Percentiles rank a stretch among this genome's conserved stretches.
Evolutionary conservation across 495 filamentous ascomycete genomes (phyloP).

Genomic region (Penicilliopsis zonata): DNA sequence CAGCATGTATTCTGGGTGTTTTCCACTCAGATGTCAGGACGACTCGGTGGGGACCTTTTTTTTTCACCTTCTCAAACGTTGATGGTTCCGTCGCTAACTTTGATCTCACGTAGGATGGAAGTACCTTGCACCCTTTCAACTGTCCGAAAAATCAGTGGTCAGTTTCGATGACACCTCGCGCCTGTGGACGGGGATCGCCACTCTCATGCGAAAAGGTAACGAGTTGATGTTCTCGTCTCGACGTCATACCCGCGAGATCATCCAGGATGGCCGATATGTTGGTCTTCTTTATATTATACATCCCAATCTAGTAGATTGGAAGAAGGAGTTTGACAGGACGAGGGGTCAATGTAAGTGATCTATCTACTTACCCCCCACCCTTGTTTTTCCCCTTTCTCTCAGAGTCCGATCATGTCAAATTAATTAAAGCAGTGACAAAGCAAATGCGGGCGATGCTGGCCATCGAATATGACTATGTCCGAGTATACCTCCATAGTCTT

Average conservation of each 20-base stretch:
- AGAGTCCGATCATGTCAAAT: too few species aligned
- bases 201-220: slow-evolving; percentile 64
- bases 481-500: slow-evolving; percentile 63
- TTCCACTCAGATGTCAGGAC: slow-evolving; percentile 61
- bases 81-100: background rate
- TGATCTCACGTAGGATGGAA: slow-evolving; percentile 1
- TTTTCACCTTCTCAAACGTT: background rate
- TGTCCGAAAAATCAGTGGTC: background rate
- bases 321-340: slow-evolving; percentile 42
- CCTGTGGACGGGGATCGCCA: slow-evolving; percentile 67
- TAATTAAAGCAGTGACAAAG: slow-evolving; percentile 50
- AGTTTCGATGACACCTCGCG: slow-evolving; percentile 32
- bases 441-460: slow-evolving; percentile 61
- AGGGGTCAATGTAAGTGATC: slow-evolving; percentile 2
- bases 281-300: slow-evolving; percentile 51
- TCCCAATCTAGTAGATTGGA: slow-evolving; percentile 53
- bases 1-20: slow-evolving; percentile 65
- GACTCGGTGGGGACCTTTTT: slow-evolving; percentile 35
- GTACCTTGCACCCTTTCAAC: background rate
- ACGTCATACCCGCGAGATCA: slow-evolving; percentile 58
- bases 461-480: slow-evolving; percentile 67
- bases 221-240: slow-evolving; percentile 58
- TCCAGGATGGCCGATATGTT: slow-evolving; percentile 63
- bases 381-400: too few species aligned
- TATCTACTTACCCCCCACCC: too few species aligned